Percentiles rank a stretch among this genome's conserved stretches.
phyloP scores from a whole-genome alignment of 2,329 filamentous ascomycete species.

The Drechslerella dactyloides region DNA sequence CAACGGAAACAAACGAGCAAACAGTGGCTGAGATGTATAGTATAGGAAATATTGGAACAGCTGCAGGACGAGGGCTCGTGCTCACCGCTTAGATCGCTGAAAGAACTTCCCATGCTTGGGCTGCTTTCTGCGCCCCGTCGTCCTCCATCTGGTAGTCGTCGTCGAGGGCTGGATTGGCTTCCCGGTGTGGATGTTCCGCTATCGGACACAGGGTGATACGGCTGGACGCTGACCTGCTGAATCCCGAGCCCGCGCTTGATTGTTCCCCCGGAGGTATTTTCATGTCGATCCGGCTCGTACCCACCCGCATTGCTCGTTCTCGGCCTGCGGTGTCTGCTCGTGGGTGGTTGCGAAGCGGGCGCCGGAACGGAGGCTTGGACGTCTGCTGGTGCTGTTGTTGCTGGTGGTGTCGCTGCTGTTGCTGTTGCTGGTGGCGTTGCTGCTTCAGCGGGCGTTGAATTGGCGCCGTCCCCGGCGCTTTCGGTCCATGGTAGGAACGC shows the following conservation, averaged over 20 bases:
- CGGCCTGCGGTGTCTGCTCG: constrained; percentile 35
- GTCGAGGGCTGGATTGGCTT: constrained; percentile 66
- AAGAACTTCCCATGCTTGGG: constrained; percentile 83
- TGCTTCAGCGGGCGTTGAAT: constrained; percentile 18
- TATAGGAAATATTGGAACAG: constrained; percentile 22
- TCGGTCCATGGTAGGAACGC: constrained; percentile 52
- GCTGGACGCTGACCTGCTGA: constrained; percentile 44
- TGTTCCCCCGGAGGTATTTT: constrained; percentile 45
- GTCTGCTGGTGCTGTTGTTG: no score
- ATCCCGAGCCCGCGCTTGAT: constrained; percentile 34
- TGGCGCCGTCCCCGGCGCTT: constrained; percentile 35
- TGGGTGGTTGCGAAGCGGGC: constrained; percentile 21
- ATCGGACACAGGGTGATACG: constrained; percentile 56
- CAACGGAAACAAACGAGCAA: not conserved
- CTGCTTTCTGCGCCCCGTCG: constrained; percentile 74
- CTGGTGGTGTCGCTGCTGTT: no score
- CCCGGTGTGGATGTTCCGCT: constrained; percentile 67
- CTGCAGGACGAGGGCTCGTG: constrained; percentile 54
- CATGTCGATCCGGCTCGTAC: constrained; percentile 37
- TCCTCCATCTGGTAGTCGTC: constrained; percentile 62
- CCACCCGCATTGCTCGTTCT: constrained; percentile 28
- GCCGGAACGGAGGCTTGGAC: not conserved
- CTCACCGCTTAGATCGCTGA: constrained; percentile 79
- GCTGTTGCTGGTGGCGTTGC: no score
- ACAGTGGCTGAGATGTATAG: not conserved